A percentile compares a stretch with the other conserved stretches of the same genome.
These are phyloP conservation scores for Stromatinia cepivora DNA, from an alignment of 2,329 filamentous ascomycete genomes.

Conservation along the genomic window DNA sequence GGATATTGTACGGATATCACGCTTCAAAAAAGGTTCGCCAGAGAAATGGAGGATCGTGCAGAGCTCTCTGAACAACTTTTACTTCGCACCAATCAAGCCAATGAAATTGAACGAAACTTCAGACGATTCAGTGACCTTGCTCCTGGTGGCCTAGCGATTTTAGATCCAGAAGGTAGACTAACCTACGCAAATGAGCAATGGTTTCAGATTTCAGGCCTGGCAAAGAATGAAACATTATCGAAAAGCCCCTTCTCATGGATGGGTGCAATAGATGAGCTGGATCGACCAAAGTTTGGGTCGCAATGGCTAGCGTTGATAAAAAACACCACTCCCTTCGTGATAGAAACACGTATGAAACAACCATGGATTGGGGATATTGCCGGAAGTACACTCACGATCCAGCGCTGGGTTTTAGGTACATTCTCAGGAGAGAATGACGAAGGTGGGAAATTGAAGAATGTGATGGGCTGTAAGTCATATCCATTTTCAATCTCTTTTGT, in stretches of 20 bases:
- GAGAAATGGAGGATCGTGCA: constrained; percentile 76
- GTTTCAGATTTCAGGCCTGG: constrained; percentile 23
- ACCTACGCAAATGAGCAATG: constrained; percentile 25
- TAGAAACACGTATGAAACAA: constrained; percentile 21
- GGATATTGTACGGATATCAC: constrained; percentile 82
- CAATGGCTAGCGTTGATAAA: constrained; percentile 24
- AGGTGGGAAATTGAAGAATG: constrained; percentile 65
- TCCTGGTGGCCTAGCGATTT: constrained; percentile 52
- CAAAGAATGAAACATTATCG: neutral
- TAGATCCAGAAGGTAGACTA: constrained; percentile 23
- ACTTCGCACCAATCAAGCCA: constrained; percentile 59
- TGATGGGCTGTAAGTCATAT: constrained; percentile 56
- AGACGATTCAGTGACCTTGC: constrained; percentile 80
- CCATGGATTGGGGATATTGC: constrained; percentile 53
- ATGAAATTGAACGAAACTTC: constrained; percentile 71
- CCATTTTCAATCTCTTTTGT: constrained; percentile 59
- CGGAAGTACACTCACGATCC: constrained; percentile 62
- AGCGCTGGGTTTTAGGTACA: constrained; percentile 77
- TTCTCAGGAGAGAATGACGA: constrained; percentile 71
- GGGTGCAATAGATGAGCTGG: constrained; percentile 16
- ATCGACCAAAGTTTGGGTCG: constrained; percentile 13
- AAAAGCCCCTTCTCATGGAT: constrained; percentile 12
- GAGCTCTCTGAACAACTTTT: constrained; percentile 69
- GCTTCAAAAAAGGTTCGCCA: constrained; percentile 78
- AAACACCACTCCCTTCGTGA: constrained; percentile 12